Evolutionary conservation across 2,329 filamentous ascomycete species (phyloP), one percentile per base, ranked within the genome.

Genomic region (Fusarium abutilonis): DNA sequence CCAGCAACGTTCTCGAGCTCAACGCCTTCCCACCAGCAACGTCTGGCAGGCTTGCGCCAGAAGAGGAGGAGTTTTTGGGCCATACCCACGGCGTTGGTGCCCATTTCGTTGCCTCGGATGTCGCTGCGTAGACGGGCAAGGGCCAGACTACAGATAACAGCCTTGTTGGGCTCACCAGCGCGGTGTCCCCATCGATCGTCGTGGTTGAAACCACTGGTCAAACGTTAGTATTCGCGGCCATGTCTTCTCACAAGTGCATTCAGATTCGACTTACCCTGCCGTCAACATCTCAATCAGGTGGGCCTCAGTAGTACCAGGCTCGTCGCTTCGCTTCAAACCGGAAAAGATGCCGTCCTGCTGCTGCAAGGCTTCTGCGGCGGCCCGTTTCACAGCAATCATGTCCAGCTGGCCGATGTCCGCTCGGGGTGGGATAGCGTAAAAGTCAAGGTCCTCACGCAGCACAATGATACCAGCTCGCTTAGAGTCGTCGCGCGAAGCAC

Each of bases 201-300:
- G 72, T 96, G 92, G 74, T 98, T 93, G 80, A 99, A 99, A 34
- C 95, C 95, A 68, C 95, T 98, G 19, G n/a, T 14, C 34, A 26
- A n/a, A 35, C 31, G 53, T 58, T 23, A 61, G 48, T 39, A 39
- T 38, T 15, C 4, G n/a, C 28, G 11, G n/a, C 7, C 4, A 21
- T 13, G 19, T 19, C 19, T 3, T 26, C 14, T n/a, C 6, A 21
- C 9, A 35, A 21, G 15, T 28, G 6, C 10, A 38, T n/a, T 28
- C 17, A 9, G 6, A 28, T 19, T 29, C 3, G 41, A 81, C 89
- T 79, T 83, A 98, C 94, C 94, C 95, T 73, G 95, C 95, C 51
- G 95, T 99, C 77, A 99, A 79, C 95, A 99, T 99, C 81, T 99
- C 95, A 72, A 99, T 99, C 35, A 99, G 83, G 81, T 99, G 95